These are phyloP conservation scores for Colletotrichum sp. DNA, from an alignment of 2,329 filamentous ascomycete species.

Conservation along the genomic window DNA sequence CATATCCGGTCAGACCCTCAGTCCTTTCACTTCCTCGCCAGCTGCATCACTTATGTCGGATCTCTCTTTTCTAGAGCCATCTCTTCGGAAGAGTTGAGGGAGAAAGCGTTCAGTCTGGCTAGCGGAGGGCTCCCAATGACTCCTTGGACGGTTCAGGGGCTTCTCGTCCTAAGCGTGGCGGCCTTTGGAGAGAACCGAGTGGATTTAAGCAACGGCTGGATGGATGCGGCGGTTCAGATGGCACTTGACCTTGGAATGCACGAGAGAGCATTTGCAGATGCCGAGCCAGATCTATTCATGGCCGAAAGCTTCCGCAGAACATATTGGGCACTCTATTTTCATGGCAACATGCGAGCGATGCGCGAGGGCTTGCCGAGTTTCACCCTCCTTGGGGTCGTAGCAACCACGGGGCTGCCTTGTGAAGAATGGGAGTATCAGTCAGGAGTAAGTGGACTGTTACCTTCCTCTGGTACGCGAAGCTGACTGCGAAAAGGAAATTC, in stretches of 20 bases:
- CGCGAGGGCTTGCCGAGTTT: constrained; percentile 27
- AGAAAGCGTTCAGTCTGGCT: constrained; percentile 33
- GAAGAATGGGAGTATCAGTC: constrained; percentile 45
- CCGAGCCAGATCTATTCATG: constrained; percentile 36
- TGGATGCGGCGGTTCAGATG: constrained; percentile 31
- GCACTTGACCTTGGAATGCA: constrained; percentile 38
- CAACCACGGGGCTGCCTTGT: constrained; percentile 41
- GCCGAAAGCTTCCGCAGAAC: constrained; percentile 46
- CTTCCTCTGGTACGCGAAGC: not conserved
- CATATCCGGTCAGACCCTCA: constrained; percentile 1
- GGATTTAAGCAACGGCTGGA: constrained; percentile 31
- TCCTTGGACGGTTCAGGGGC: constrained; percentile 36
- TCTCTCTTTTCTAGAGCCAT: constrained; percentile 37
- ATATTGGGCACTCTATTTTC: constrained; percentile 43
- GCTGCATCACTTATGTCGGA: constrained; percentile 41
- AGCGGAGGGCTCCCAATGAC: constrained; percentile 36
- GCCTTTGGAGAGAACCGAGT: constrained; percentile 34
- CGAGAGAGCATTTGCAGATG: constrained; percentile 33
- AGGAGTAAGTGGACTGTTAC: constrained; percentile 34
- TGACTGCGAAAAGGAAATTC: constrained; percentile 32
- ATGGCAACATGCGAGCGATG: constrained; percentile 26
- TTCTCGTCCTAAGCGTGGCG: constrained; percentile 32
- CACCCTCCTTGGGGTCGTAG: constrained; percentile 30
- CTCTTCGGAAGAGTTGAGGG: constrained; percentile 33
- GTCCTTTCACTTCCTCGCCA: constrained; percentile 30